These are phyloP conservation scores for Eucalyptus globulus DNA, from an alignment of 345 rosid genomes.

Conservation along the genomic window DNA sequence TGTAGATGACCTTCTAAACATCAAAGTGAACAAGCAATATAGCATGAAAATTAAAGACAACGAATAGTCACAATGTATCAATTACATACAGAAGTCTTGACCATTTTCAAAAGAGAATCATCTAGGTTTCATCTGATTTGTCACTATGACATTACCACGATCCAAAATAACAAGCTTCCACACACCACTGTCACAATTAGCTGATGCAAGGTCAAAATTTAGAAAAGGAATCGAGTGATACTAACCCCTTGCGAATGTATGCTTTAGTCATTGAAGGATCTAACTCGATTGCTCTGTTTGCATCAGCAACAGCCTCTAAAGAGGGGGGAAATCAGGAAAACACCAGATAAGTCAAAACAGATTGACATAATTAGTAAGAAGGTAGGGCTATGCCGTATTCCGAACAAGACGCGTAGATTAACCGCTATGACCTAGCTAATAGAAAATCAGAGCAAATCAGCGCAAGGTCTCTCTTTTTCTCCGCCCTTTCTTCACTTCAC, in stretches of 20 bases:
- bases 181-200: neutral
- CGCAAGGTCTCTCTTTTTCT: neutral
- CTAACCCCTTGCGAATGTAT: conserved; percentile 80
- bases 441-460: neutral
- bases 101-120: neutral
- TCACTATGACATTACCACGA: neutral
- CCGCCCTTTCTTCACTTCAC: neutral
- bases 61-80: neutral
- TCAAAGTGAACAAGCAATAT: neutral
- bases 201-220: neutral
- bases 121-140: neutral
- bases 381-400: neutral
- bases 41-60: neutral
- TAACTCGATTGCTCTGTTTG: conserved; percentile 67
- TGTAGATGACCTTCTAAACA: neutral
- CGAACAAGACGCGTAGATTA: neutral
- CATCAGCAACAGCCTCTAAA: conserved; percentile 86
- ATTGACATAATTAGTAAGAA: neutral
- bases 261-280: conserved; percentile 62
- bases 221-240: neutral
- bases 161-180: neutral
- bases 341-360: neutral
- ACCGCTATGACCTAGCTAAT: neutral
- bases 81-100: neutral
- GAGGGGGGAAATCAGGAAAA: neutral